Evolutionary conservation across 1,139 yeast species (phyloP).

Genomic region (Yamadazyma conglobata): DNA sequence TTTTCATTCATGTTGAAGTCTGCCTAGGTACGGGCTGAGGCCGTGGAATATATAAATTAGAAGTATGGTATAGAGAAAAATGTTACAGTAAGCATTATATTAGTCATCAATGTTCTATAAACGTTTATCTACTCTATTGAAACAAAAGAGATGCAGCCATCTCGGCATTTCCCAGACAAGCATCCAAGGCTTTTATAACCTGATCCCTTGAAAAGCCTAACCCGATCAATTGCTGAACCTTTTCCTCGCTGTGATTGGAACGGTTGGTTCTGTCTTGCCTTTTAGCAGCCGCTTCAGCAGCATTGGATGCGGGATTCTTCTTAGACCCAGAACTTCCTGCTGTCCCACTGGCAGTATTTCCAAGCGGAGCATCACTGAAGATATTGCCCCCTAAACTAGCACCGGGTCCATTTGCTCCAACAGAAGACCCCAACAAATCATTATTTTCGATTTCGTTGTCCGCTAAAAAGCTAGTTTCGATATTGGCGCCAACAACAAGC

Average conservation of each 20-base stretch:
- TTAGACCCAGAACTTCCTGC: conserved; percentile 16
- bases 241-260: conserved; percentile 35
- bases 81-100: conserved; percentile 1
- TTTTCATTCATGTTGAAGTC: conserved; percentile 17
- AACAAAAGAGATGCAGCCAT: conserved; percentile 80
- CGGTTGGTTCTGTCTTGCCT: conserved; percentile 17
- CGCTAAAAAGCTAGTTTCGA: conserved; percentile 65
- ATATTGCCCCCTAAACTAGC: conserved; percentile 36
- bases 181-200: conserved; percentile 61
- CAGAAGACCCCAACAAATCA: conserved; percentile 20
- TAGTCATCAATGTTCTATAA: too few species aligned
- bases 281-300: conserved; percentile 28
- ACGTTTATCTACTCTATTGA: conserved; percentile 17
- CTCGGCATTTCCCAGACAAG: conserved; percentile 75
- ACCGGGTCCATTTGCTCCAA: conserved; percentile 12
- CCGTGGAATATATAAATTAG: background rate
- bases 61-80: background rate
- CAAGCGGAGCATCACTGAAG: conserved; percentile 22
- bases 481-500: conserved; percentile 67
- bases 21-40: too few species aligned
- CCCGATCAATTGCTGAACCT: conserved; percentile 52
- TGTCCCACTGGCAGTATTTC: conserved; percentile 10
- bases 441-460: conserved; percentile 67
- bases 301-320: conserved; percentile 9
- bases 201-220: conserved; percentile 70